phyloP scores from a whole-genome alignment of 257 asterid species.

The Solanum pinnatisectum region DNA sequence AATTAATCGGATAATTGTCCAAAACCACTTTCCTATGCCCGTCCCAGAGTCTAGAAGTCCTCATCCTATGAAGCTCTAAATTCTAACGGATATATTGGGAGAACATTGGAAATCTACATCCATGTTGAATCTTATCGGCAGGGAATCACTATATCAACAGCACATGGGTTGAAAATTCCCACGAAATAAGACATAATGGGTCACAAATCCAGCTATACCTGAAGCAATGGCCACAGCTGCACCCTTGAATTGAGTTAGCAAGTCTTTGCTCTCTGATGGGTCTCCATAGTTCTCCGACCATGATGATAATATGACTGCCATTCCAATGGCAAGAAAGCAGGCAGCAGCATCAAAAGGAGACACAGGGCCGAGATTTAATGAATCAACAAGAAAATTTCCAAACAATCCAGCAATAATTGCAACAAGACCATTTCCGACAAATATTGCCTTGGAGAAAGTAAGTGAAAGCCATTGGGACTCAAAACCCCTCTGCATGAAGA shows the following conservation, averaged over 20 bases:
- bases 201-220: slow-evolving; percentile 27
- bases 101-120: background rate
- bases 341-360: slow-evolving; percentile 96
- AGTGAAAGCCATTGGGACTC: slow-evolving; percentile 92
- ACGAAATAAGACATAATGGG: background rate
- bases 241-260: slow-evolving; percentile 80
- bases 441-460: slow-evolving; percentile 93
- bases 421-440: slow-evolving; percentile 93
- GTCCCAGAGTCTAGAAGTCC: background rate
- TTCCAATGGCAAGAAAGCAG: slow-evolving; percentile 74
- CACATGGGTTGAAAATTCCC: background rate
- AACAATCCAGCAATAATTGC: slow-evolving; percentile 86
- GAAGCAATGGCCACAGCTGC: slow-evolving; percentile 95
- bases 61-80: background rate
- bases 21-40: background rate
- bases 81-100: background rate
- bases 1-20: background rate
- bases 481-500: slow-evolving; percentile 67
- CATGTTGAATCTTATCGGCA: background rate
- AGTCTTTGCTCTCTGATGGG: slow-evolving; percentile 81
- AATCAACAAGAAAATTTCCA: slow-evolving; percentile 80
- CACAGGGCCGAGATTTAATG: slow-evolving; percentile 82
- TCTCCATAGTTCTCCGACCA: slow-evolving; percentile 95
- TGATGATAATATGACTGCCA: slow-evolving; percentile 78
- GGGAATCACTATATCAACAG: background rate